These are phyloP conservation scores for Cutaneotrichosporon sp. DNA, from an alignment of 1,284 basidiomycete species.

Conservation along the genomic window DNA sequence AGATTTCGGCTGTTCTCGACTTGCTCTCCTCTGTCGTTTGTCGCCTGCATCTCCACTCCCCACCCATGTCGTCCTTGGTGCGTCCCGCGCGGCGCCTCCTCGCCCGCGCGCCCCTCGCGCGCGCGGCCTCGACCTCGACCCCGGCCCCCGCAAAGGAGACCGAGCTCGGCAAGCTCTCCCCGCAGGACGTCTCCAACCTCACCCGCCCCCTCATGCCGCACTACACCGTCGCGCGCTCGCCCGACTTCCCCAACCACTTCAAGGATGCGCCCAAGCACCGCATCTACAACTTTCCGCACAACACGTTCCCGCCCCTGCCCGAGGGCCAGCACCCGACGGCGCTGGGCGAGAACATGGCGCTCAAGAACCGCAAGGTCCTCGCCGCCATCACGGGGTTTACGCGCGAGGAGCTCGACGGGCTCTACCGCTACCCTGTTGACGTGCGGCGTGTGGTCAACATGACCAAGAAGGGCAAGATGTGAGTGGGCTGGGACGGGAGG, in stretches of 20 bases:
- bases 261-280: slow-evolving; percentile 31
- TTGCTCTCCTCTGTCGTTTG: neutral
- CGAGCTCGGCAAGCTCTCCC: neutral
- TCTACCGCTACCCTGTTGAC: slow-evolving; percentile 43
- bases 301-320: slow-evolving; percentile 21
- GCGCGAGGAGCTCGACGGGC: slow-evolving; percentile 30
- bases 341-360: slow-evolving; percentile 29
- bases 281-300: slow-evolving; percentile 43
- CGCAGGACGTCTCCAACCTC: neutral
- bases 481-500: too few species aligned
- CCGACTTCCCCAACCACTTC: slow-evolving; percentile 28
- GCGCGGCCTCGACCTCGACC: slow-evolving; percentile 8
- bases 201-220: slow-evolving; percentile 18
- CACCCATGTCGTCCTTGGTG: slow-evolving; percentile 14
- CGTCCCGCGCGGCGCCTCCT: slow-evolving; percentile 12
- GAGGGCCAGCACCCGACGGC: slow-evolving; percentile 26
- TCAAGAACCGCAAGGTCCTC: slow-evolving; percentile 32
- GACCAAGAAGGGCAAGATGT: slow-evolving; percentile 55
- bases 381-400: slow-evolving; percentile 35
- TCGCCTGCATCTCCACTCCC: neutral
- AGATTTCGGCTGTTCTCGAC: neutral
- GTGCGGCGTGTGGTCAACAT: slow-evolving; percentile 49
- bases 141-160: slow-evolving; percentile 10
- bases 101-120: neutral
- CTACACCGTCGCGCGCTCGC: slow-evolving; percentile 30